phyloP scores from a whole-genome alignment of 2,329 filamentous ascomycete species.

The Neofusicoccum sp. region DNA sequence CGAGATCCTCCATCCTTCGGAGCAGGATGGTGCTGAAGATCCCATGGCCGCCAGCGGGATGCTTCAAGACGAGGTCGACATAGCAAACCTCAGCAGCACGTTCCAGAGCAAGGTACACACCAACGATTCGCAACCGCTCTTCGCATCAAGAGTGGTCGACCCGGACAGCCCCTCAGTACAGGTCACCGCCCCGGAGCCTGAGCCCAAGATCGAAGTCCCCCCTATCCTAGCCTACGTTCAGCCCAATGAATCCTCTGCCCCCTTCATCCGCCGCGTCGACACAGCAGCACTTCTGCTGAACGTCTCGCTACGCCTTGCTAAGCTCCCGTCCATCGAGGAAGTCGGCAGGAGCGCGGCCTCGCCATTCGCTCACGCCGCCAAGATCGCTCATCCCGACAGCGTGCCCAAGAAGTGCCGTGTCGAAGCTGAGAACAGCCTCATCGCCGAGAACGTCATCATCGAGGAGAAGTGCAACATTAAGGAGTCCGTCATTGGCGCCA shows the following conservation, averaged over 20 bases:
- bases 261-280: constrained; percentile 83
- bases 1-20: constrained; percentile 58
- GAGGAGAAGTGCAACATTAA: constrained; percentile 91
- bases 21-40: constrained; percentile 38
- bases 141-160: constrained; percentile 38
- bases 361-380: constrained; percentile 73
- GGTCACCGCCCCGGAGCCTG: constrained; percentile 23
- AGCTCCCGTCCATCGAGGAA: constrained; percentile 70
- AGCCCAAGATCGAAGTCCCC: constrained; percentile 55
- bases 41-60: constrained; percentile 20
- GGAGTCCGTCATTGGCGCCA: constrained; percentile 82
- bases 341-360: constrained; percentile 55
- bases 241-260: constrained; percentile 54
- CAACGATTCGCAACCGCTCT: constrained; percentile 18
- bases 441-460: constrained; percentile 85
- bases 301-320: constrained; percentile 82
- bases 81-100: constrained; percentile 55
- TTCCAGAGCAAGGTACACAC: constrained; percentile 9
- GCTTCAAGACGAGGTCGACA: constrained; percentile 55
- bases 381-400: constrained; percentile 79
- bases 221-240: constrained; percentile 82
- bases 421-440: constrained; percentile 74
- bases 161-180: constrained; percentile 30
- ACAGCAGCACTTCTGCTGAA: constrained; percentile 77
- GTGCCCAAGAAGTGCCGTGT: constrained; percentile 80